Evolutionary conservation across 73 alveolate species (phyloP), one percentile per base, ranked within the genome.

Genomic region (Diophrys sp.): DNA sequence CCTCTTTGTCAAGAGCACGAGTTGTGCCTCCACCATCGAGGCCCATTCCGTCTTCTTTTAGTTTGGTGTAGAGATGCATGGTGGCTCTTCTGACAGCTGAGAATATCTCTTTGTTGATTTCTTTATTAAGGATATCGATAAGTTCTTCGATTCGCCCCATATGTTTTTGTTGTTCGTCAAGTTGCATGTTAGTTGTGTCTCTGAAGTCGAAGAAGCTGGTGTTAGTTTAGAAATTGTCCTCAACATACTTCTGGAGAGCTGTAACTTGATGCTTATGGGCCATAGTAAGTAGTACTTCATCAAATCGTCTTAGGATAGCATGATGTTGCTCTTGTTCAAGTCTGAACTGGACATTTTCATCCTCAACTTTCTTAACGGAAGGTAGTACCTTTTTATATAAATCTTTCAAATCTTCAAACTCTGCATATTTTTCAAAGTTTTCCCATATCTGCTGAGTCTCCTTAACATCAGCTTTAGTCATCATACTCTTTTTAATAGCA

Each of bases 221-320:
- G 2, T 2, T 25, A 25, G n/a, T n/a, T n/a, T 18, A 25, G 26
- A 23, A 2, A 28, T 25, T 26, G 2, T 68, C 26, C 75, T 68
- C 31, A 25, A 28, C 5, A 31, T 68, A 55, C 24, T 68, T 31
- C 23, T 68, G 29, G 5, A 68, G 44, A 5, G 23, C 44, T 68
- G 25, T 25, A 68, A 68, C 29, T 2, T 25, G 18, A 5, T 23
- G 26, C 29, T 77, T 77, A 1, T 71, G 33, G 44, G 85, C 85
- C 53, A 66, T 77, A 18, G 57, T 78, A 23, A 66, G 56, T 1
- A 77, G 14, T 14, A 77, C 67, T 26, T 77, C 85, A 77, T 77
- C 85, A 31, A 77, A 54, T 32, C 85, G 33, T 2, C 81, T 28
- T 0, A 73, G 25, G 56, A 73, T 73, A 31, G 25, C 72, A 33